A percentile compares a stretch with the other conserved stretches of the same genome.
These are phyloP conservation scores for Podospora pseudopauciseta DNA, from an alignment of 495 filamentous ascomycete species.

Conservation along the genomic window DNA sequence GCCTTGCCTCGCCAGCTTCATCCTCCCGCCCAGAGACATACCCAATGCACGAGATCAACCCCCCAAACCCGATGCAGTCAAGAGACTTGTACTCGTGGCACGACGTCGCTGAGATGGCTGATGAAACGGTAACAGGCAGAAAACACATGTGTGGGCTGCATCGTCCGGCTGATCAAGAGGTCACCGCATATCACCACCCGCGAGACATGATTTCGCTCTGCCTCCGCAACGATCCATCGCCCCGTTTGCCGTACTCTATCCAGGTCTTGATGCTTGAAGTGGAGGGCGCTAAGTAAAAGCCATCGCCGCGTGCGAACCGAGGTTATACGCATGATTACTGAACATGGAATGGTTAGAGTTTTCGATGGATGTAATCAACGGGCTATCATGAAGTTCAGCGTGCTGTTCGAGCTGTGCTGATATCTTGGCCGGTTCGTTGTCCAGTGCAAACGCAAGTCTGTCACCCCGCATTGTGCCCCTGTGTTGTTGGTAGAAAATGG, in stretches of 20 bases:
- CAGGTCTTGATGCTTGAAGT: constrained; percentile 32
- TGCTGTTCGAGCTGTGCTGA: too few relatives aligned
- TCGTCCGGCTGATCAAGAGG: constrained; percentile 32
- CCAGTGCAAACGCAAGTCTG: too few relatives aligned
- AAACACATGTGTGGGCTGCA: constrained; percentile 32
- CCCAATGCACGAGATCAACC: too few relatives aligned
- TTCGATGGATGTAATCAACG: too few relatives aligned
- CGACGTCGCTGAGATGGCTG: constrained; percentile 23
- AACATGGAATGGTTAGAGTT: too few relatives aligned
- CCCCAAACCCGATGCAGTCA: too few relatives aligned
- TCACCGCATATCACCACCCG: constrained; percentile 35
- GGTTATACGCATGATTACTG: constrained; percentile 7
- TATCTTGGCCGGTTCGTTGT: too few relatives aligned
- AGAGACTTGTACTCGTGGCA: constrained; percentile 20
- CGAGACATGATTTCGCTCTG: constrained; percentile 20
- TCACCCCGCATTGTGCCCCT: too few relatives aligned
- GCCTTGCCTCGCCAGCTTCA: too few relatives aligned
- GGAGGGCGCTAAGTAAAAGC: constrained; percentile 35
- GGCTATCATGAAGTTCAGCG: too few relatives aligned
- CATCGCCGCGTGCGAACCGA: constrained; percentile 17
- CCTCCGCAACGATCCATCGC: constrained; percentile 32
- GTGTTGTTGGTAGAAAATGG: too few relatives aligned
- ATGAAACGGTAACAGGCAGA: constrained; percentile 34
- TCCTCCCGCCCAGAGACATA: too few relatives aligned
- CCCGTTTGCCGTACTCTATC: constrained; percentile 28